phyloP scores from a whole-genome alignment of 129 eudicot genomes.

The Chrysanthemum lavandulifolium region DNA sequence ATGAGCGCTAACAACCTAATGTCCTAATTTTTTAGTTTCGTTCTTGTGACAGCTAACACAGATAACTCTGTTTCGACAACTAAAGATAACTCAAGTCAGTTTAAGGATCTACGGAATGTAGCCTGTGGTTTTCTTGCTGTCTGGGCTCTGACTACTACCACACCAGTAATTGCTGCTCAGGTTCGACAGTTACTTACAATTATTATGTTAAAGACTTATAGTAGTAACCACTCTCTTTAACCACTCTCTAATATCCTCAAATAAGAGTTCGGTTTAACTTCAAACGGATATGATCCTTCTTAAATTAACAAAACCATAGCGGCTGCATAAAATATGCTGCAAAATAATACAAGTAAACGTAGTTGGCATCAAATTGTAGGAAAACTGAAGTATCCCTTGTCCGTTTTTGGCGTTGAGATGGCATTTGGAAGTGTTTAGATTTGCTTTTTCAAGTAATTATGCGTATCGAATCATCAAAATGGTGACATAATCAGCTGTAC shows the following conservation, averaged over 20 bases:
- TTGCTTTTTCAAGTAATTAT: constrained; percentile 1
- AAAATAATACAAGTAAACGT: not conserved
- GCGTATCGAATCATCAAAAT: no score
- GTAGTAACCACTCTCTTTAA: not conserved
- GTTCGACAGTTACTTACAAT: constrained; percentile 24
- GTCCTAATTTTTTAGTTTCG: not conserved
- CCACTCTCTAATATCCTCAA: no score
- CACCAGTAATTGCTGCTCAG: constrained; percentile 96
- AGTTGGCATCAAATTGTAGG: not conserved
- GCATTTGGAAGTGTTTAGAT: not conserved
- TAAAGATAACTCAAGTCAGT: constrained; percentile 36
- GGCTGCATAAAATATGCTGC: not conserved
- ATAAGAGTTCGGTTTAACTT: no score
- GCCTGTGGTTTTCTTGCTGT: constrained; percentile 91
- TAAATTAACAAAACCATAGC: no score
- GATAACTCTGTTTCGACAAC: constrained; percentile 36
- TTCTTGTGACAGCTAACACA: constrained; percentile 42
- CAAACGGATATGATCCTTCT: no score
- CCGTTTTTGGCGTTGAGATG: not conserved
- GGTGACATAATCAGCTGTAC: no score
- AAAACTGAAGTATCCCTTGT: not conserved
- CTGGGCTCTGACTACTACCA: constrained; percentile 73
- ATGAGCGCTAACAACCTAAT: not conserved
- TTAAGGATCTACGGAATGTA: constrained; percentile 62
- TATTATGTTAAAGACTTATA: no score